These are phyloP conservation scores for Boletus reticuloceps DNA, from an alignment of 768 basidiomycete species.

Conservation along the genomic window DNA sequence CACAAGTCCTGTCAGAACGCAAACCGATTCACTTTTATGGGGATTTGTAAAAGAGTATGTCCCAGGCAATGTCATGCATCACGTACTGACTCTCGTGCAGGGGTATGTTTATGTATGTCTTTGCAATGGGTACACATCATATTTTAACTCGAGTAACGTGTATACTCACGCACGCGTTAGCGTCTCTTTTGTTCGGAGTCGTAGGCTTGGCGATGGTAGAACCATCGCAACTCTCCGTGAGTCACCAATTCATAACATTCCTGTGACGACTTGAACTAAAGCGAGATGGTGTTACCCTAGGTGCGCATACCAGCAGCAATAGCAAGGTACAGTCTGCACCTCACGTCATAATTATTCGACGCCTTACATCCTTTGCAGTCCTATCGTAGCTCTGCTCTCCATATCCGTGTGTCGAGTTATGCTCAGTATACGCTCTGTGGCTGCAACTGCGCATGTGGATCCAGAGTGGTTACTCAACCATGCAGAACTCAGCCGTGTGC, in stretches of 20 bases:
- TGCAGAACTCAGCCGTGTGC: slow-evolving; percentile 42
- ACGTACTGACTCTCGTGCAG: neutral
- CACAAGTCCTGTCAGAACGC: slow-evolving; percentile 7
- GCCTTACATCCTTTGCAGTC: neutral
- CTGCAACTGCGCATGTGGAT: slow-evolving; percentile 38
- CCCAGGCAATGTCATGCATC: neutral
- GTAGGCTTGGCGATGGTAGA: slow-evolving; percentile 8
- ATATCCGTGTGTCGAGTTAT: slow-evolving; percentile 37
- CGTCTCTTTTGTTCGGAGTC: slow-evolving; percentile 1
- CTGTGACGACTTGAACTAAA: neutral
- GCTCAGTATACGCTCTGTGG: slow-evolving; percentile 42
- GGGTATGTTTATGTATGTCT: slow-evolving; percentile 15
- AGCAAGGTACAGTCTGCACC: neutral
- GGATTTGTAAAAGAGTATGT: slow-evolving; percentile 20
- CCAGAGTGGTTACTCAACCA: slow-evolving; percentile 43
- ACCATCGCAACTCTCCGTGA: slow-evolving; percentile 5
- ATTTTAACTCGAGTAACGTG: neutral
- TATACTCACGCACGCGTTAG: neutral
- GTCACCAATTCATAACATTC: neutral
- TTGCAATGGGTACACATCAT: neutral
- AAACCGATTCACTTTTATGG: slow-evolving; percentile 8
- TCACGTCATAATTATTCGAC: neutral
- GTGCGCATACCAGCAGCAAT: neutral
- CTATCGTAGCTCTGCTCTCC: slow-evolving; percentile 1
- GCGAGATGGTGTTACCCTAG: neutral